Conservation (phyloP, 129 eudicot genomes). For the Flaveria linearis region DNA sequence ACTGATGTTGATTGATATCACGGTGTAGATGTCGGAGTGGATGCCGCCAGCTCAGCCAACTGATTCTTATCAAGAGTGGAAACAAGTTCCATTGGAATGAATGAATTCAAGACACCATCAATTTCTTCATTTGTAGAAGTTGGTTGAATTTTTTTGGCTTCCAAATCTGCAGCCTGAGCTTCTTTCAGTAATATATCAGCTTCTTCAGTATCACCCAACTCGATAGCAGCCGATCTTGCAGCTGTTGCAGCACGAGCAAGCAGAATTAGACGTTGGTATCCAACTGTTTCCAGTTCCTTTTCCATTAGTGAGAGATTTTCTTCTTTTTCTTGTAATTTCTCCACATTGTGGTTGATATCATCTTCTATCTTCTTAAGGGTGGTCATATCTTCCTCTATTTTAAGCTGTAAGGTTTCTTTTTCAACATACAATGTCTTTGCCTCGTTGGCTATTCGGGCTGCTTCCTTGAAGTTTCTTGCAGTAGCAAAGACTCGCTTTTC, state of each 20-base stretch:
- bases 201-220: constrained; percentile 68
- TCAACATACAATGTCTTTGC: constrained; percentile 57
- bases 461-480: constrained; percentile 83
- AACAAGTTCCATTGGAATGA: constrained; percentile 64
- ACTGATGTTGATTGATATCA: constrained; percentile 24
- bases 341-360: constrained; percentile 41
- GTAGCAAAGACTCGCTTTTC: constrained; percentile 79
- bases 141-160: constrained; percentile 57
- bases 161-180: constrained; percentile 62
- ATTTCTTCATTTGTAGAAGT: constrained; percentile 36
- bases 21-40: constrained; percentile 31
- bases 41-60: constrained; percentile 53
- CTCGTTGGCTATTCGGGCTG: constrained; percentile 75
- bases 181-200: constrained; percentile 62
- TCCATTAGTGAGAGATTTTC: constrained; percentile 50
- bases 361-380: constrained; percentile 59
- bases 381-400: constrained; percentile 39
- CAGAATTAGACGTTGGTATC: constrained; percentile 58
- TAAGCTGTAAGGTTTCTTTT: constrained; percentile 46
- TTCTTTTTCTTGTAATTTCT: constrained; percentile 55
- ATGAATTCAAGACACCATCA: constrained; percentile 39
- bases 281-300: constrained; percentile 56
- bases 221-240: constrained; percentile 61
- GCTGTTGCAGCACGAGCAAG: constrained; percentile 53
- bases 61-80: constrained; percentile 56